Base-by-base conservation (phyloP, 2,329 filamentous ascomycete genomes). In the Pseudocercospora macadamiae region DNA sequence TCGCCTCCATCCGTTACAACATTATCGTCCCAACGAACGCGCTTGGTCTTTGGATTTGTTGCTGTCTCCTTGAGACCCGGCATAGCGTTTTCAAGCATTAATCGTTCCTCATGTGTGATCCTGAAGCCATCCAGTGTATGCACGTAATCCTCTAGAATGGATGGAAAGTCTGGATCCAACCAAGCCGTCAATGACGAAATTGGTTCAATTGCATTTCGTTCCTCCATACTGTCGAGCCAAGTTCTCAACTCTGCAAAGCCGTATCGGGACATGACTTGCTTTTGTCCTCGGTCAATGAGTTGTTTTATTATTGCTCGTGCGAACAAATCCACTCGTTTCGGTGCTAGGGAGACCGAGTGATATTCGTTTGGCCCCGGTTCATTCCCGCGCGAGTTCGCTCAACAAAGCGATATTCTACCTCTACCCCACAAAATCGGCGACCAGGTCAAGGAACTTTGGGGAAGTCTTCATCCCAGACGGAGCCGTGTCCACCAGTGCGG, bases 121-220 rank as follows among this genome's bases (percentile, higher is more conserved):
- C 23, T 47, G 42, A 47, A 47, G 23, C 42, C 42, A 28, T 47
- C 42, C 21, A 47, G 19, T n/a, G 42, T 47, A 14, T 47, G 42
- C 19, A 47, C 42, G n/a, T 47, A 47, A 14, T 47, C 42, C 23
- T 47, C 42, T 3, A 47, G 23, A n/a, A 47, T 47, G 4, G 42
- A 47, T 25, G 42, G 42, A 23, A 25, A 47, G 21, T 25, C 42
- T 47, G 42, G 42, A 26, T 47, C 42, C 42, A 47, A 21, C 42
- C 42, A 47, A 47, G 42, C 42, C 23, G 19, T 26, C 42, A 47
- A 21, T 47, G 42, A 47, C 21, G 42, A 47, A 14, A 47, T 47
- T 14, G 42, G 42, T 14, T 47, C 42, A 23, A 47, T 47, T 9
- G 42, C 23, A 14, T 26, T 47, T 47, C 42, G 42, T 47, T 47